Conservation (phyloP, 2,329 filamentous ascomycete genomes). For the Exophiala aquamarina region DNA sequence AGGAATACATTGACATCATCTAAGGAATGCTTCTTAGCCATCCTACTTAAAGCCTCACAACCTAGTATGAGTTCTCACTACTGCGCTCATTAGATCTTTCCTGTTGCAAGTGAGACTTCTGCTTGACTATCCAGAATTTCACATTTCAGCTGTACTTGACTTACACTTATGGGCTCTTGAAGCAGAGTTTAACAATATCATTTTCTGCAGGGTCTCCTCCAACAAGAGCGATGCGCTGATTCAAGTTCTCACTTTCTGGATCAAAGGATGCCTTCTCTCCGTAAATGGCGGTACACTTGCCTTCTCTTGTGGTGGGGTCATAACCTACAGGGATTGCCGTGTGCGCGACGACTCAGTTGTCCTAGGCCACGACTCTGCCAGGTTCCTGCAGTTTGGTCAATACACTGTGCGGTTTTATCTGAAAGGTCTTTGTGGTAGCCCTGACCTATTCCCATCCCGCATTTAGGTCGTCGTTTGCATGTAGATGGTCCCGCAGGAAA, state of each 20-base stretch:
- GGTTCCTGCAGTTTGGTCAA: slow-evolving; percentile 1
- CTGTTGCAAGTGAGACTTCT: no score
- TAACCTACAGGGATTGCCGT: slow-evolving; percentile 27
- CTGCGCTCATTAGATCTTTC: no score
- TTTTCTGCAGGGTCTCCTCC: slow-evolving; percentile 7
- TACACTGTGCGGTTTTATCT: no score
- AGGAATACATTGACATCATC: no score
- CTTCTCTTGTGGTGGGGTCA: slow-evolving; percentile 23
- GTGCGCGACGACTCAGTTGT: slow-evolving; percentile 27
- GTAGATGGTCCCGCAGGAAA: slow-evolving; percentile 28
- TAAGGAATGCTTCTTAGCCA: no score
- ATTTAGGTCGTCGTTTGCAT: slow-evolving; percentile 23
- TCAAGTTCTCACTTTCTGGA: slow-evolving; percentile 10
- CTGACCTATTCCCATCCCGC: slow-evolving; percentile 22
- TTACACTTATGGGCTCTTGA: slow-evolving; percentile 10
- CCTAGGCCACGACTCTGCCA: slow-evolving; percentile 26
- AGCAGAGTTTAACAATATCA: slow-evolving; percentile 12
- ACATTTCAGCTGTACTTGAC: background rate
- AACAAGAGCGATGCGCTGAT: slow-evolving; percentile 7
- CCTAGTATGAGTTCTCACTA: no score
- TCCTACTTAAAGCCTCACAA: no score
- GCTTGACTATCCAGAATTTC: no score
- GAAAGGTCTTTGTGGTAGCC: no score
- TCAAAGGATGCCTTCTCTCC: slow-evolving; percentile 19
- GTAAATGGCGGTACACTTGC: slow-evolving; percentile 26